A percentile compares a stretch with the other conserved stretches of the same genome.
Conservation (phyloP, 2,329 filamentous ascomycete species). For the Trichoderma guizhouense region DNA sequence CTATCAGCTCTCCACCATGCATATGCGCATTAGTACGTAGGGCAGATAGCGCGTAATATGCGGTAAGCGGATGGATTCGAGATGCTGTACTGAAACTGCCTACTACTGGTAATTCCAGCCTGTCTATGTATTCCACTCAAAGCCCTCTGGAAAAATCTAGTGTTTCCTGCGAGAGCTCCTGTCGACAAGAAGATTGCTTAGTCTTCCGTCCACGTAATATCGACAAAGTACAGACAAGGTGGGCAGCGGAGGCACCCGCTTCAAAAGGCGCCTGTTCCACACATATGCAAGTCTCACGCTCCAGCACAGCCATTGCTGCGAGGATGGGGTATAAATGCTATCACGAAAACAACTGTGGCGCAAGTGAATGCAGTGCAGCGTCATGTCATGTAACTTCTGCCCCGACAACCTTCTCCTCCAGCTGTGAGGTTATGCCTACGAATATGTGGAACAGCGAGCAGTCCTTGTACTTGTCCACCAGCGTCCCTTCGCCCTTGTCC, state of each 20-base stretch:
- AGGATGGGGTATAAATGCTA: neutral
- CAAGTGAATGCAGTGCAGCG: neutral
- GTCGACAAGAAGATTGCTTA: neutral
- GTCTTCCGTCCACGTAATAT: neutral
- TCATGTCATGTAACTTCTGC: conserved; percentile 12
- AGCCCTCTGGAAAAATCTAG: neutral
- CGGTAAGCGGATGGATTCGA: neutral
- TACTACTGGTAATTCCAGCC: neutral
- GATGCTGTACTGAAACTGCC: neutral
- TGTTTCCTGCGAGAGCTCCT: no score
- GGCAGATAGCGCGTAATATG: neutral
- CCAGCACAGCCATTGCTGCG: neutral
- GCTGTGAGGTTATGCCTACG: conserved; percentile 54
- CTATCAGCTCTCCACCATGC: neutral
- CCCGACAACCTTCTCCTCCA: conserved; percentile 1
- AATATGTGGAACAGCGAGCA: conserved; percentile 72
- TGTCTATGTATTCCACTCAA: neutral
- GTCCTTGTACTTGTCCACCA: conserved; percentile 69
- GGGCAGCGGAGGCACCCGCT: neutral
- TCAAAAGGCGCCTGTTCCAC: neutral
- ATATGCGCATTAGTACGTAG: neutral
- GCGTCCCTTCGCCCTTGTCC: conserved; percentile 29
- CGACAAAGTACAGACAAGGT: neutral
- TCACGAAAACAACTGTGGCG: neutral
- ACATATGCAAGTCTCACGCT: neutral